Evolutionary conservation across 208 protist genomes (phyloP), one percentile per base, ranked within the genome.

Genomic region (Acanthamoeba triangularis): DNA sequence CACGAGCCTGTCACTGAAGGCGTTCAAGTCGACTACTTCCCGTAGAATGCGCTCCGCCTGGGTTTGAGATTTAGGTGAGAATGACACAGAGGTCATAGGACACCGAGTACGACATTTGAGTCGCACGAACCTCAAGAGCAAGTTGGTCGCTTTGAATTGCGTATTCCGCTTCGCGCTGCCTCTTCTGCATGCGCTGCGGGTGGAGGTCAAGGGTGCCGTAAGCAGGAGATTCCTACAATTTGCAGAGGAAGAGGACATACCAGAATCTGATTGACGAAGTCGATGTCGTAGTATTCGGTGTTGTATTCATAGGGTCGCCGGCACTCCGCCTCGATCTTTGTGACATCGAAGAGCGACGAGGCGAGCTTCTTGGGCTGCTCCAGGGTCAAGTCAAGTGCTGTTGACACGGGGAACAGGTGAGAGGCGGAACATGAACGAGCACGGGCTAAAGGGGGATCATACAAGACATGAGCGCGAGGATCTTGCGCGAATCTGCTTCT

Each of bases 11-110:
- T 65, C 41, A 11, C 7, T 41, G 59, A 87, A 95, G 37, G 69
- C 72, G 35, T 95, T 95, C 35, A 47, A 30, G 20, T 30, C 20
- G 6, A 95, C 91, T 14, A 72, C 91, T 28, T 74, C 44, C 7
- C n/a, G 25, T 11, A 95, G 74, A 33, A 95, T 95, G 37, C 47
- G 41, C 13, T 82, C 23, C 2, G 33, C 85, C 90, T 94, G 72
- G 25, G 59, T 67, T 35, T 6, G 1, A 76, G 8, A 7, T 11
- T 41, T 61, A 13, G 6, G 16, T 61, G 61, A 25, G 28, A 69
- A 69, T 16, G 61, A 30, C 28, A 69, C 61, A 69, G 10, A 69
- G 61, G 23, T 11, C 0, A 13, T 52, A 0, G 47, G 47, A 52
- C 13, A 0, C 16, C 47, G 14, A 52, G 47, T 14, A 52, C 13